phyloP scores from a whole-genome alignment of 345 rosid genomes.

The Orychophragmus violaceus region DNA sequence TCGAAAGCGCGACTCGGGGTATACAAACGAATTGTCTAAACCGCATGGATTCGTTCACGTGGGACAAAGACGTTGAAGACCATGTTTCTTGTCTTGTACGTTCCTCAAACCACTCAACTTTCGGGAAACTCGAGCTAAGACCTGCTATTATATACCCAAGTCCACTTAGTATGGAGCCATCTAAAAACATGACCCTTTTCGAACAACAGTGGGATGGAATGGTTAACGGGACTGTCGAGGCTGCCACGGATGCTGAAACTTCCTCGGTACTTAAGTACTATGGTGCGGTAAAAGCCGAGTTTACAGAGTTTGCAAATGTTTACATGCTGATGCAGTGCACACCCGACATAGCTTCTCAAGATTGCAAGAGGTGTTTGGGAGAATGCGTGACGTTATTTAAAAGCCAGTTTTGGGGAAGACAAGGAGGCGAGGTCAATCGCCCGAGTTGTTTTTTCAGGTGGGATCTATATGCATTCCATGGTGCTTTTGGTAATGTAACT shows the following conservation, averaged over 20 bases:
- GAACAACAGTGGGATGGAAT: background rate
- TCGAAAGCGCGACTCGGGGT: background rate
- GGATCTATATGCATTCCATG: background rate
- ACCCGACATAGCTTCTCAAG: conserved; percentile 4
- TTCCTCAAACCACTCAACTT: background rate
- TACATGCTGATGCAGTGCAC: conserved; percentile 11
- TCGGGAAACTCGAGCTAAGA: background rate
- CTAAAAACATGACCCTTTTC: background rate
- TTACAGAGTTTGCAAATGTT: background rate
- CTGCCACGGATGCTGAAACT: background rate
- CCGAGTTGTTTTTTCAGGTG: conserved; percentile 14
- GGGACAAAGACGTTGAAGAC: background rate
- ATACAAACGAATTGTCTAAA: background rate
- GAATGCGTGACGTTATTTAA: background rate
- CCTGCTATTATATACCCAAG: background rate
- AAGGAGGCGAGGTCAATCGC: background rate
- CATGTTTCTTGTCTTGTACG: background rate
- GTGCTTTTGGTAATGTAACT: background rate
- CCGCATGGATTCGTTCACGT: background rate
- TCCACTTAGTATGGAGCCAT: background rate
- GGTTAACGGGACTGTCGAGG: background rate
- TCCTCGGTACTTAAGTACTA: background rate
- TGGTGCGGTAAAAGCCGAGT: background rate
- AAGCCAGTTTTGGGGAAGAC: background rate
- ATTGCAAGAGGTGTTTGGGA: background rate